phyloP scores from a whole-genome alignment of 345 rosid species.

The Stellera chamaejasme region DNA sequence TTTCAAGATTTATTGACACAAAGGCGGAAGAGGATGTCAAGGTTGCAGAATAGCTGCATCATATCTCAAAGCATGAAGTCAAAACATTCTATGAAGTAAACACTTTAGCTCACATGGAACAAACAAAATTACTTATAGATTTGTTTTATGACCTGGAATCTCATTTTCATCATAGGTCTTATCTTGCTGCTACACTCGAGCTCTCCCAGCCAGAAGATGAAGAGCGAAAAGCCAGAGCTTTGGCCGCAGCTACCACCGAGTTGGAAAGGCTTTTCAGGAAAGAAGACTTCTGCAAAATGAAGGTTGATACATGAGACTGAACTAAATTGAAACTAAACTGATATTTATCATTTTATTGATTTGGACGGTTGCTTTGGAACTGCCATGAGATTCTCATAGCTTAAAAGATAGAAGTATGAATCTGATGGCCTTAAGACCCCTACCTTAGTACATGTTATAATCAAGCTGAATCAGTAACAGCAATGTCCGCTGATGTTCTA shows the following conservation, averaged over 20 bases:
- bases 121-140: conserved; percentile 4
- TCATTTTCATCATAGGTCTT: conserved; percentile 38
- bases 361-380: neutral
- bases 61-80: conserved; percentile 30
- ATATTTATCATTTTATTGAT: neutral
- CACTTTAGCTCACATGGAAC: conserved; percentile 12
- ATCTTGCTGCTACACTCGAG: conserved; percentile 83
- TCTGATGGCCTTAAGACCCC: conserved; percentile 3
- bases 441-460: neutral
- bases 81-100: conserved; percentile 30
- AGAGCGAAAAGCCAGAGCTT: conserved; percentile 68
- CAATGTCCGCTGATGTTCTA: conserved; percentile 8
- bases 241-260: conserved; percentile 86
- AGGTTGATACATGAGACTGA: conserved; percentile 39
- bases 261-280: conserved; percentile 82
- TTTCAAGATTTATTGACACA: conserved; percentile 51
- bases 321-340: neutral
- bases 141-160: conserved; percentile 5
- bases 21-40: conserved; percentile 57
- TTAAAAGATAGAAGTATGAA: neutral
- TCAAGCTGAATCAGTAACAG: conserved; percentile 4
- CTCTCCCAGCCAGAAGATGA: conserved; percentile 74
- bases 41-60: conserved; percentile 29
- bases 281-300: conserved; percentile 84
- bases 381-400: neutral